phyloP scores from a whole-genome alignment of 192 early-diverging fungal genomes.

The Entophlyctis luteolus region DNA sequence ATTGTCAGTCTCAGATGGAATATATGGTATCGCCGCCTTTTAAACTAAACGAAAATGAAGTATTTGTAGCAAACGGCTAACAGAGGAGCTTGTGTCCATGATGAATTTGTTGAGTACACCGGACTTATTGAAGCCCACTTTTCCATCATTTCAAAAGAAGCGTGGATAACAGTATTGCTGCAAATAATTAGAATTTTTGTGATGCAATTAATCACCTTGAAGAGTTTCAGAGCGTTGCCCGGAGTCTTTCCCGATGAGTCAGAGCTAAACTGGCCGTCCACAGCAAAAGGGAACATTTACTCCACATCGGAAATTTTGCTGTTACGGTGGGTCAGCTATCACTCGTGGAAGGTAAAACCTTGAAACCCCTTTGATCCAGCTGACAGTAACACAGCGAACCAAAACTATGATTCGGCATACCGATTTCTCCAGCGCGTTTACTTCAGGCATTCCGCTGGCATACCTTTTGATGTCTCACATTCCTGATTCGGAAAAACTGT shows the following conservation, averaged over 20 bases:
- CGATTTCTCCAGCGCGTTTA: slow-evolving; percentile 40
- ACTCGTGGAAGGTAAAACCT: slow-evolving; percentile 41
- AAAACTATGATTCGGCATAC: slow-evolving; percentile 18
- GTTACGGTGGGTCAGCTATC: slow-evolving; percentile 41
- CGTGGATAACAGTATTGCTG: slow-evolving; percentile 43
- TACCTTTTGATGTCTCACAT: slow-evolving; percentile 37
- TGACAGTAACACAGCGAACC: slow-evolving; percentile 18
- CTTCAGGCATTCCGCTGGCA: slow-evolving; percentile 26
- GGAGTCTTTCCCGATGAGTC: slow-evolving; percentile 36
- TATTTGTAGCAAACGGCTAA: slow-evolving; percentile 1
- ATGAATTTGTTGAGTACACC: slow-evolving; percentile 33
- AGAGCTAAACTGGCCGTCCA: slow-evolving; percentile 32
- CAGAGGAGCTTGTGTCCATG: slow-evolving; percentile 29
- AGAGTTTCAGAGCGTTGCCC: slow-evolving; percentile 31
- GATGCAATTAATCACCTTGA: slow-evolving; percentile 20
- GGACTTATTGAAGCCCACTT: slow-evolving; percentile 28
- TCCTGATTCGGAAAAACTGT: slow-evolving; percentile 19
- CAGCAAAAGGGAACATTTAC: slow-evolving; percentile 23
- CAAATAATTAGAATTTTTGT: slow-evolving; percentile 47
- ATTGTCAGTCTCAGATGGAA: slow-evolving; percentile 7
- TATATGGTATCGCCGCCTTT: slow-evolving; percentile 9
- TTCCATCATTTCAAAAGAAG: slow-evolving; percentile 43
- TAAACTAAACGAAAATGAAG: slow-evolving; percentile 18
- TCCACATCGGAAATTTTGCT: slow-evolving; percentile 37
- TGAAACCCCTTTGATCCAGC: neutral